Base-by-base conservation (phyloP, 1,284 basidiomycete species). In the Leccinum cinnamomeum region DNA sequence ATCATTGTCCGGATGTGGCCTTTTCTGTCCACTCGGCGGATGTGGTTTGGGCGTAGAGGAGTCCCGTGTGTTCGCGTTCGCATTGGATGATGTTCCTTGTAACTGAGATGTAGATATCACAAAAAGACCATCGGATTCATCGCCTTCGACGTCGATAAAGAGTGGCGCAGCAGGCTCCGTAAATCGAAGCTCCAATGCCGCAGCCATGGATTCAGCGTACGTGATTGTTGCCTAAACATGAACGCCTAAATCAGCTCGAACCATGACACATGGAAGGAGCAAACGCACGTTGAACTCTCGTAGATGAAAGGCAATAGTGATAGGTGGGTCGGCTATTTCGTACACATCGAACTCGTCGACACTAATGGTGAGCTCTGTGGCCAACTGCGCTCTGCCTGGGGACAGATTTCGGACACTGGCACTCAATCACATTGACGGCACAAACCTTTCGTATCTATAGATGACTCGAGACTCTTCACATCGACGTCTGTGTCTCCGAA, bases 281-380 rank as follows among this genome's bases (percentile, higher is more conserved):
- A 58, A 33, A 63, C 57, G 59, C 16, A 92, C 91, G 68, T 87
- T 90, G 75, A 94, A 92, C 76, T 94, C 91, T 41, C 88, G 85
- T 48, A 94, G 75, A 74, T 92, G 91, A 68, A 93, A 92, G 2
- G 85, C 85, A 58, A 94, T 82, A 2, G 84, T 86, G 50, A 83
- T 82, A 1, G 90, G 88, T 14, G 82, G 75, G 3, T 79, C 74
- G 65, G 79, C 80, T 7, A 92, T 76, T 53, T 90, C 83, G 68
- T 93, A 93, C 0, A 81, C 74, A 57, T 93, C 90, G 66, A 93
- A 93, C 68, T 92, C 91, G 46, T 90, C 89, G 1, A 82, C 82
- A 60, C 84, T 87, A 54, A 93, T 85, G 2, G 81, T 83, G 48
- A 93, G 79, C 69, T 92, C 89, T 3, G 91, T 92, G 7, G 85